phyloP scores from a whole-genome alignment of 164 flowering plant species.

The Nymphaea colorata region DNA sequence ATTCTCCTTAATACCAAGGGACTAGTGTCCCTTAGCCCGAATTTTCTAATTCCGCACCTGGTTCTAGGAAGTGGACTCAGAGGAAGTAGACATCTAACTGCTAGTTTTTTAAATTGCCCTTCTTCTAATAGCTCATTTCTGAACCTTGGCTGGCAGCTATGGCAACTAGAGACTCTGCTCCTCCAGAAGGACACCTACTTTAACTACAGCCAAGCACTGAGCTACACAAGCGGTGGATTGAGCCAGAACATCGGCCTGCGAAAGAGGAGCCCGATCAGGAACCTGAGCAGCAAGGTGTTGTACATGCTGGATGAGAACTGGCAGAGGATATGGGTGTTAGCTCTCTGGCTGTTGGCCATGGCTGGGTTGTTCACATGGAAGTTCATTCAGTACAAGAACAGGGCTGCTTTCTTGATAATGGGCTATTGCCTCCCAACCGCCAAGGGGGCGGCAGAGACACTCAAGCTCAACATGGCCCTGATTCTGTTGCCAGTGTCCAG shows the following conservation, averaged over 20 bases:
- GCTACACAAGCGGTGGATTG: conserved; percentile 96
- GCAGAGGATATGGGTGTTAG: conserved; percentile 76
- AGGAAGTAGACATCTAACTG: not conserved
- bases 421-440: conserved; percentile 90
- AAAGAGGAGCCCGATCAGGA: conserved; percentile 33
- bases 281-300: conserved; percentile 29
- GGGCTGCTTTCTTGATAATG: conserved; percentile 62
- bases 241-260: conserved; percentile 88
- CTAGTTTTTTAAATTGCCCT: not conserved
- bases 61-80: too few relatives aligned
- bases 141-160: conserved; percentile 37
- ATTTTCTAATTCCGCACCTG: too few relatives aligned
- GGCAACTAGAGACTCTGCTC: conserved; percentile 95
- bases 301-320: conserved; percentile 80
- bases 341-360: conserved; percentile 72
- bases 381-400: conserved; percentile 66
- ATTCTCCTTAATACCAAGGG: too few relatives aligned
- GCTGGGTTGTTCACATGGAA: conserved; percentile 77
- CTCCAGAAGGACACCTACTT: conserved; percentile 93
- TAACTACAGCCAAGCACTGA: conserved; percentile 94
- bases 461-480: conserved; percentile 94
- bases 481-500: conserved; percentile 88
- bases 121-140: too few relatives aligned
- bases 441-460: conserved; percentile 94
- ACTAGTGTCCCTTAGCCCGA: too few relatives aligned